Percentiles rank a stretch among this genome's conserved stretches.
Evolutionary conservation across 768 basidiomycete genomes (phyloP).

Genomic region (Podaxis sp.): DNA sequence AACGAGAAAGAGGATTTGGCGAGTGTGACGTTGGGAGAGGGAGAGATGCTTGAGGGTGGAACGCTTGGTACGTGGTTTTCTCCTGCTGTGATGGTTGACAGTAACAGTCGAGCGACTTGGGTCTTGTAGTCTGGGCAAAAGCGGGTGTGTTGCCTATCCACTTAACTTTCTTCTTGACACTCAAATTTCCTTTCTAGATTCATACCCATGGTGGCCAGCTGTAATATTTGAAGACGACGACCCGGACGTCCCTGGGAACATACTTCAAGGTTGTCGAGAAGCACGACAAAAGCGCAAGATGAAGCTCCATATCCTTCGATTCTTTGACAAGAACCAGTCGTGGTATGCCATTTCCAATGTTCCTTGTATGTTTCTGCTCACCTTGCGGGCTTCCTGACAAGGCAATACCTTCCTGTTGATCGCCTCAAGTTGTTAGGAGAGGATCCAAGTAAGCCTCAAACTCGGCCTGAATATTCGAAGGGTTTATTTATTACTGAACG

Average conservation of each 20-base stretch:
- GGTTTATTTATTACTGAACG: neutral
- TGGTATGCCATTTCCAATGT: conserved; percentile 41
- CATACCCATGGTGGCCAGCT: conserved; percentile 89
- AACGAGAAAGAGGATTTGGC: conserved; percentile 8
- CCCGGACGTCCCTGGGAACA: conserved; percentile 49
- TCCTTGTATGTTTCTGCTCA: neutral
- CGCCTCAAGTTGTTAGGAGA: conserved; percentile 71
- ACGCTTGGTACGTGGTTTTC: conserved; percentile 57
- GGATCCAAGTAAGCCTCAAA: conserved; percentile 51
- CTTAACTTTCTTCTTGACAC: neutral
- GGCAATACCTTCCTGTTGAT: conserved; percentile 62
- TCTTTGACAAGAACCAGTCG: conserved; percentile 68
- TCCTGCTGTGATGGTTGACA: neutral
- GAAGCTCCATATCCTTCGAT: conserved; percentile 67
- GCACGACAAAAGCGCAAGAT: conserved; percentile 37
- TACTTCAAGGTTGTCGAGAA: conserved; percentile 28
- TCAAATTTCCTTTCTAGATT: conserved; percentile 39
- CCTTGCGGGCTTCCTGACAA: conserved; percentile 22
- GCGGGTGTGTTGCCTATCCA: conserved; percentile 41
- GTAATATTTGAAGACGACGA: conserved; percentile 69
- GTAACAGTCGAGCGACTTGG: conserved; percentile 5
- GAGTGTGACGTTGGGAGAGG: conserved; percentile 15
- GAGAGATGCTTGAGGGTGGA: conserved; percentile 35
- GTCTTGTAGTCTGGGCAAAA: conserved; percentile 79
- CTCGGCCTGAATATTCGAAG: neutral